These are phyloP conservation scores for Colletotrichum navitas DNA, from an alignment of 2,329 filamentous ascomycete genomes.

Conservation along the genomic window DNA sequence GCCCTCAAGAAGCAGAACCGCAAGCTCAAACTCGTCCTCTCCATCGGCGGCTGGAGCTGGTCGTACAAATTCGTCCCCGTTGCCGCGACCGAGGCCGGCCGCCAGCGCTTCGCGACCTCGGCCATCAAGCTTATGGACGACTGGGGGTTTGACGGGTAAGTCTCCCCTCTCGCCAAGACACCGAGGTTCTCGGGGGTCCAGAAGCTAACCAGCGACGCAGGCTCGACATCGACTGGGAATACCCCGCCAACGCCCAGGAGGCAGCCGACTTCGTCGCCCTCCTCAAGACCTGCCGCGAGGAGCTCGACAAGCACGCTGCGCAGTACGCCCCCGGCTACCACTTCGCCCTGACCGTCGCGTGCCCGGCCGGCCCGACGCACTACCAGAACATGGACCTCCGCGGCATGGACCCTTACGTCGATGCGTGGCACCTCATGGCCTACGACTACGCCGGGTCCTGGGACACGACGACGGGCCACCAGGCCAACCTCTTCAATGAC, in stretches of 20 bases:
- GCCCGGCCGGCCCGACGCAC: constrained; percentile 61
- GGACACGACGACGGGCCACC: constrained; percentile 73
- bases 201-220: constrained; percentile 43
- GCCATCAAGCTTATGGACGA: constrained; percentile 79
- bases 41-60: constrained; percentile 86
- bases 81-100: constrained; percentile 70
- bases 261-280: constrained; percentile 58
- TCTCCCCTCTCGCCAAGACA: background rate
- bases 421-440: constrained; percentile 74
- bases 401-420: constrained; percentile 68
- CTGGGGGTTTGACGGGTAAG: constrained; percentile 65
- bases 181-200: no score
- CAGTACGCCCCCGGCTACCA: constrained; percentile 57
- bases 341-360: constrained; percentile 65
- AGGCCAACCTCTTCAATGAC: constrained; percentile 75
- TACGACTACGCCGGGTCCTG: constrained; percentile 80
- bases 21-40: constrained; percentile 82
- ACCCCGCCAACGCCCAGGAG: constrained; percentile 56
- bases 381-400: constrained; percentile 64
- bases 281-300: constrained; percentile 57
- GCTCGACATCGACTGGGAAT: constrained; percentile 71
- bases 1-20: constrained; percentile 82
- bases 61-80: constrained; percentile 76
- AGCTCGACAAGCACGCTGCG: constrained; percentile 58
- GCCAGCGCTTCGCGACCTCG: constrained; percentile 74